phyloP scores from a whole-genome alignment of 345 rosid genomes.

The Atalantia buxifolia region DNA sequence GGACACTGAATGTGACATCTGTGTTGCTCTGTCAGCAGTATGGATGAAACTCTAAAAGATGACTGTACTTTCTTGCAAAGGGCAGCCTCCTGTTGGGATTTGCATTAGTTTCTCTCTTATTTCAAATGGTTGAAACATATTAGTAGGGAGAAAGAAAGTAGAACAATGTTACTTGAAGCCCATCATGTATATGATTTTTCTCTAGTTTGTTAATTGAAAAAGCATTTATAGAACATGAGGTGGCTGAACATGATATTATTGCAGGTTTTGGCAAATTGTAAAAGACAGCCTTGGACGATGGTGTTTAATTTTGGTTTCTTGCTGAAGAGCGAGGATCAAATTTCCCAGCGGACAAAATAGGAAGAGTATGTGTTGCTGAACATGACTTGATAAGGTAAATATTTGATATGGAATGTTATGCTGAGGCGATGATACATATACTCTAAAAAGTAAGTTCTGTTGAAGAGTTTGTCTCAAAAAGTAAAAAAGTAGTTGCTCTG shows the following conservation, averaged over 20 bases:
- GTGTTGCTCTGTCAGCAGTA: background rate
- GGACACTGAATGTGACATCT: background rate
- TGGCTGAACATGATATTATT: slow-evolving; percentile 16
- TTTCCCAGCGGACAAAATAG: slow-evolving; percentile 9
- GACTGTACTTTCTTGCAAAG: background rate
- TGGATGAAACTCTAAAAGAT: background rate
- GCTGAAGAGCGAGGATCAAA: slow-evolving; percentile 4
- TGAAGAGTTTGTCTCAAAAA: background rate
- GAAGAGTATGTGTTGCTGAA: too few species aligned
- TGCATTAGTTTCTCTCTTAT: background rate
- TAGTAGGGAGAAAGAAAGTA: background rate
- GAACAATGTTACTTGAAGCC: background rate
- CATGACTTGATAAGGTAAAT: slow-evolving; percentile 28
- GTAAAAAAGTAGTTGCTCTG: background rate
- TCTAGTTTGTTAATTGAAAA: background rate
- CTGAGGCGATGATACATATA: background rate
- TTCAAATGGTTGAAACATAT: background rate
- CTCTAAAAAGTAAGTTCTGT: background rate
- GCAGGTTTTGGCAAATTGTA: slow-evolving; percentile 20
- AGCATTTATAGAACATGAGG: background rate
- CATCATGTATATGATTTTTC: background rate
- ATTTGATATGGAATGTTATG: slow-evolving; percentile 11
- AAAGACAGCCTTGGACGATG: slow-evolving; percentile 10
- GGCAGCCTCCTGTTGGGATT: background rate
- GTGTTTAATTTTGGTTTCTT: background rate